Evolutionary conservation across 768 basidiomycete genomes (phyloP).

Genomic region (Lentinus tigrinus): DNA sequence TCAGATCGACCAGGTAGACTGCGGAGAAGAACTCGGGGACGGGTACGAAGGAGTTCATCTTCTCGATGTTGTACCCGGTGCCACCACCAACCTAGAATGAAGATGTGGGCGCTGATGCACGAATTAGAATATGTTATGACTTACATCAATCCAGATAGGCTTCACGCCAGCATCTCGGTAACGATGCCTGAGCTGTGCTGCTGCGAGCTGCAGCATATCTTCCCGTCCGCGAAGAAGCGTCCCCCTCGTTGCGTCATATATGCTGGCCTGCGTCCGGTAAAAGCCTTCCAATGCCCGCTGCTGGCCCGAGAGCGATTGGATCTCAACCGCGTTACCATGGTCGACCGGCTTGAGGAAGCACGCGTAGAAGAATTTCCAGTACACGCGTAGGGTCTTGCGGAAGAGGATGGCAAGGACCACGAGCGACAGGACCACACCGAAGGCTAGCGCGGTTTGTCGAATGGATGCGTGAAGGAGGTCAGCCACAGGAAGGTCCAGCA

Average conservation of each 20-base stretch:
- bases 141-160: slow-evolving; percentile 77
- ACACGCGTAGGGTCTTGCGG: slow-evolving; percentile 1
- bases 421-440: neutral
- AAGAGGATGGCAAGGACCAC: neutral
- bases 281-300: slow-evolving; percentile 39
- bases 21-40: slow-evolving; percentile 66
- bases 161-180: slow-evolving; percentile 40
- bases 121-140: slow-evolving; percentile 25
- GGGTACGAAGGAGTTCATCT: slow-evolving; percentile 63
- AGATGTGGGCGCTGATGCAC: neutral
- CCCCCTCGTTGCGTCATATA: slow-evolving; percentile 69
- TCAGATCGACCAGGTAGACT: slow-evolving; percentile 72
- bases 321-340: slow-evolving; percentile 3
- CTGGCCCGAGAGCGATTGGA: slow-evolving; percentile 9
- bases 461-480: neutral
- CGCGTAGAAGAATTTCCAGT: slow-evolving; percentile 17
- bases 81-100: slow-evolving; percentile 1
- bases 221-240: slow-evolving; percentile 64
- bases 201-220: slow-evolving; percentile 69
- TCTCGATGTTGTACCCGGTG: slow-evolving; percentile 66
- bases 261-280: slow-evolving; percentile 65
- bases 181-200: slow-evolving; percentile 51
- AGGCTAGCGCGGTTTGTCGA: neutral
- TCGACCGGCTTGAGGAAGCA: slow-evolving; percentile 19
- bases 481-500: neutral